These are phyloP conservation scores for Cucurbitaria berberidis DNA, from an alignment of 2,329 filamentous ascomycete genomes.

Conservation along the genomic window DNA sequence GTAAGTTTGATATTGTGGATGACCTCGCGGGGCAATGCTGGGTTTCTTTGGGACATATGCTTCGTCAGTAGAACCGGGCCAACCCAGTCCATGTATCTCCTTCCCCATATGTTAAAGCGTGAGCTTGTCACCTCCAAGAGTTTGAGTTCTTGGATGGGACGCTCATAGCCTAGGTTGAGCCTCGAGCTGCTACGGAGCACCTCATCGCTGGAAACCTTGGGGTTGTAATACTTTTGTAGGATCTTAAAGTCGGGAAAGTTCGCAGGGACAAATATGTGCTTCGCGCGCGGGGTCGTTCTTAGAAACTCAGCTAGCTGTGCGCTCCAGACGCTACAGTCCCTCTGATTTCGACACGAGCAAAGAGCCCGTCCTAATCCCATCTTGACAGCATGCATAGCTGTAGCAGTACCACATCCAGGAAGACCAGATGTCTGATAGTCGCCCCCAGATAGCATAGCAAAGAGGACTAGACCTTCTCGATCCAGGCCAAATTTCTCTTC, in stretches of 20 bases:
- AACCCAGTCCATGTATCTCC: constrained; percentile 48
- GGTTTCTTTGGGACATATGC: constrained; percentile 17
- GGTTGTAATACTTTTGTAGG: constrained; percentile 48
- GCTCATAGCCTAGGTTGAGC: constrained; percentile 39
- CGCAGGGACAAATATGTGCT: constrained; percentile 13
- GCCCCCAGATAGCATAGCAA: constrained; percentile 51
- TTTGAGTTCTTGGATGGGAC: constrained; percentile 41
- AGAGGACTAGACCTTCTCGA: constrained; percentile 47
- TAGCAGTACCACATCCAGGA: constrained; percentile 43
- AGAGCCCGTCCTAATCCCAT: constrained; percentile 39
- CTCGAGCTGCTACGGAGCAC: constrained; percentile 34
- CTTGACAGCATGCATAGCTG: constrained; percentile 35
- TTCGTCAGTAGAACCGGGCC: constrained; percentile 46
- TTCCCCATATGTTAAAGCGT: constrained; percentile 49
- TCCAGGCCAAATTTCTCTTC: constrained; percentile 38
- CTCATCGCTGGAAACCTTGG: constrained; percentile 42
- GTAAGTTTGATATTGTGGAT: constrained; percentile 40
- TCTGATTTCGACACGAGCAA: constrained; percentile 26
- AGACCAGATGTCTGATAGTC: constrained; percentile 51
- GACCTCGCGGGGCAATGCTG: constrained; percentile 17
- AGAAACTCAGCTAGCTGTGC: constrained; percentile 22
- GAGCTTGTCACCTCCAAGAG: constrained; percentile 44
- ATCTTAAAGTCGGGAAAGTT: constrained; percentile 31
- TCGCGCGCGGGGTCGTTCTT: constrained; percentile 1
- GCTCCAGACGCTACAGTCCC: constrained; percentile 37